phyloP scores from a whole-genome alignment of 306 rosid genomes.

The Malus sylvestris region DNA sequence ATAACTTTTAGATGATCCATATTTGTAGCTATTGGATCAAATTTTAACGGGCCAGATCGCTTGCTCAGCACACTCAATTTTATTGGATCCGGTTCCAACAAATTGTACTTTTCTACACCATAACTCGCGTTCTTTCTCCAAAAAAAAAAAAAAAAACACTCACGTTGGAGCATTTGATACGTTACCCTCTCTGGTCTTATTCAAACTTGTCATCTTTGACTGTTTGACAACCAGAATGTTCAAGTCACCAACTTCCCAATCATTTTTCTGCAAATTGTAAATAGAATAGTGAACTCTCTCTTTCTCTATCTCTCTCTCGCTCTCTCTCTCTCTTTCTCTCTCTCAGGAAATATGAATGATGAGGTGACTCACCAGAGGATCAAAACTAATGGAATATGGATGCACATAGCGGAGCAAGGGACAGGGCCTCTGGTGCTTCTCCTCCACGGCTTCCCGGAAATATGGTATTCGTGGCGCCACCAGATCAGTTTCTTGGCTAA shows the following conservation, averaged over 20 bases:
- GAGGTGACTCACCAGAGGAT: constrained; percentile 54
- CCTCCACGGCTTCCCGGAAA: constrained; percentile 68
- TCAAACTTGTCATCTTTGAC: constrained; percentile 4
- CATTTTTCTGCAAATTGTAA: not conserved
- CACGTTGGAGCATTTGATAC: not conserved
- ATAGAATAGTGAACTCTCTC: not conserved
- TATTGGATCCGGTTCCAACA: not conserved
- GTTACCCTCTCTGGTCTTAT: not conserved
- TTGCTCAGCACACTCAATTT: no score
- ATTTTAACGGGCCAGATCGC: no score
- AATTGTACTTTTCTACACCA: not conserved
- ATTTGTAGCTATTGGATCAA: no score
- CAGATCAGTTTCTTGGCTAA: constrained; percentile 46
- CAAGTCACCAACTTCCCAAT: not conserved
- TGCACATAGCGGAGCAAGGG: constrained; percentile 67
- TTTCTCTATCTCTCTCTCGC: not conserved
- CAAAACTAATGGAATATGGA: constrained; percentile 56
- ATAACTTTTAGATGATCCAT: no score
- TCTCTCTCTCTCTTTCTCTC: not conserved
- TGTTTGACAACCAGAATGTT: not conserved
- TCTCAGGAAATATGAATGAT: constrained; percentile 11
- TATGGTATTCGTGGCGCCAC: constrained; percentile 62
- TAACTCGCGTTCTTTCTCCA: not conserved
- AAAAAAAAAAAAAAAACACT: no score
- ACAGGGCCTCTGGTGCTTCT: constrained; percentile 57